A percentile compares a stretch with the other conserved stretches of the same genome.
These are phyloP conservation scores for Cytidiella melzeri DNA, from an alignment of 768 basidiomycete genomes.

Conservation along the genomic window DNA sequence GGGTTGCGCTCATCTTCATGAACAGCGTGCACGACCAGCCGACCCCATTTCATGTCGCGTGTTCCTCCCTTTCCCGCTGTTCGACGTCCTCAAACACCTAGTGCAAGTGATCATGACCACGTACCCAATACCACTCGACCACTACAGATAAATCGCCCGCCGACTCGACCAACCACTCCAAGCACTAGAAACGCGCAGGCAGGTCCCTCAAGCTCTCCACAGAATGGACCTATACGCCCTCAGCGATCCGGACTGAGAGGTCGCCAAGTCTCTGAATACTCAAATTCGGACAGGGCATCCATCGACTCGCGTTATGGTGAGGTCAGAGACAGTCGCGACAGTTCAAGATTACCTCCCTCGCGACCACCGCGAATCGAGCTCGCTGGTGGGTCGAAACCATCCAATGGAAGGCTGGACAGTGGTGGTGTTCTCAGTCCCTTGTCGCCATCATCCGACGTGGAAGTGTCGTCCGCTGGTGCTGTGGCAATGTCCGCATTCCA, in stretches of 20 bases:
- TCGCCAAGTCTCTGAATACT: constrained; percentile 46
- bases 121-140: constrained; percentile 39
- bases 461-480: constrained; percentile 25
- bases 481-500: constrained; percentile 70
- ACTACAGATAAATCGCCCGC: constrained; percentile 53
- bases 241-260: constrained; percentile 61
- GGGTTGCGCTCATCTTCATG: neutral
- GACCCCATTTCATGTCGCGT: constrained; percentile 43
- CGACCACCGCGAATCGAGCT: constrained; percentile 26
- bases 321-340: constrained; percentile 35
- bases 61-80: constrained; percentile 47
- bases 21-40: neutral
- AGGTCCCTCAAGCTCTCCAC: constrained; percentile 32
- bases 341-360: constrained; percentile 23
- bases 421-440: constrained; percentile 8
- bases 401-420: constrained; percentile 10
- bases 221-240: constrained; percentile 55
- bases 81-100: constrained; percentile 42
- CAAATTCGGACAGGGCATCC: constrained; percentile 44
- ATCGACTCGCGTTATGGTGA: constrained; percentile 34
- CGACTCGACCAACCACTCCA: constrained; percentile 49
- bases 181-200: constrained; percentile 30
- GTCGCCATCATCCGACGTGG: constrained; percentile 13
- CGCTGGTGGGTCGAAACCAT: constrained; percentile 2
- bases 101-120: constrained; percentile 31